Evolutionary conservation across 257 asterid species (phyloP), one percentile per base, ranked within the genome.

Genomic region (Coffea eugenioides): DNA sequence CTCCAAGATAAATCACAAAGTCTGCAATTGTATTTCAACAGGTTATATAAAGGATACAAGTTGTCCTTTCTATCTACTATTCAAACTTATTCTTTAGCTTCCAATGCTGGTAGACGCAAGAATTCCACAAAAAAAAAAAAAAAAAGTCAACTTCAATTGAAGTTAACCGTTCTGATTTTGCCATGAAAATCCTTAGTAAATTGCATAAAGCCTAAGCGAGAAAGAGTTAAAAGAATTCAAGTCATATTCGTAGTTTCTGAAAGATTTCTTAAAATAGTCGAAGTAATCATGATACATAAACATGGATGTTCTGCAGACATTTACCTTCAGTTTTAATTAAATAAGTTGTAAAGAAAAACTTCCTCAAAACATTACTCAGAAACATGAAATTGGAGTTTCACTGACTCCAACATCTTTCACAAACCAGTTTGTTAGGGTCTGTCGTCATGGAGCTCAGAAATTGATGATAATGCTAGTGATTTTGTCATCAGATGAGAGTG

Each of bases 1-100:
- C 98, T 64, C 99, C 99, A 43, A 93, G 97, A 81, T 93, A 95
- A 76, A 93, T 79, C 46, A 95, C 98, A 70, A 95, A 90, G 45
- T 92, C 99, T 95, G 94, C 72, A 75, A 72, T 70, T 13, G 48
- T 62, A 62, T 62, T 74, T 62, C 62, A 71, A 80, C 67, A 39
- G 62, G 57, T 52, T 54, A 39, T 3, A 27, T 57, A 11, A 57
- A 41, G 36, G 77, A 34, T 2, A 25, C 69, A 27, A 57, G 2
- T 39, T 14, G 23, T 11, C 36, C 15, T 57, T 1, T 43, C 62
- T 69, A 56, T 34, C 68, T 8, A 7, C 43, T 10, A 7, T 9
- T 39, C 56, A 20, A 48, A 18, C 7, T n/a, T 46, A 4, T 46
- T 14, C 31, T 72, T 49, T 25, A 0, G 16, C 25, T 6, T 49